Base-by-base conservation (phyloP, 2,329 filamentous ascomycete species). In the Aspergillus pseudotamarii region DNA sequence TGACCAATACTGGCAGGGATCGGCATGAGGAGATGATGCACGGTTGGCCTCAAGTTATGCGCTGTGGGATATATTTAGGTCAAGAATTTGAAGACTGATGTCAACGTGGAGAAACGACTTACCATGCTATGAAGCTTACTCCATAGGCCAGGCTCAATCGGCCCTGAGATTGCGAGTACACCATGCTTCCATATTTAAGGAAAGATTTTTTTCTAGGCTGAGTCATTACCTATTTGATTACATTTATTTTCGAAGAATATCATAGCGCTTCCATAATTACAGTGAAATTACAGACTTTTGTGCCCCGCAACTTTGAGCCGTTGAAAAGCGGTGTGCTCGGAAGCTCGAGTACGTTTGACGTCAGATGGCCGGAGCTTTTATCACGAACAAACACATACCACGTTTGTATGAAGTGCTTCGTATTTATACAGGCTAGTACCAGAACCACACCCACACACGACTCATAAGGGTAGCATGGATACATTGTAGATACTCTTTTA, bases 321-420 rank as follows among this genome's bases (percentile, higher is more conserved):
- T 51, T 45, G 64, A 69, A 50, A 59, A 67, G 68, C 68, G 68
- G 68, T 69, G 66, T 65, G 60, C 61, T 53, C 32, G n/a, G 53
- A 45, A 45, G 9, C n/a, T 41, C 16, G 19, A 41, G 16, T 60
- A 26, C 34, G 10, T 11, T 60, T 70, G 68, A 70, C 67, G 67
- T 70, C 68, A 70, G 58, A 48, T 63, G 67, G 65, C 59, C 59
- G 57, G 55, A 55, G 63, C 62, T 68, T 68, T 60, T 43, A 11
- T 46, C 38, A 45, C n/a, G 38, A 41, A n/a, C 19, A 19, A n/a
- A 36, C n/a, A 41, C 38, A 41, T 58, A 14, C 28, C 41, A 26
- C 19, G 30, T 54, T 30, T 19, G 14, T 30, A 50, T 26, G 12
- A 5, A 16, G 46, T 28, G 23, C 45, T 26, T 23, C 26, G 48